Evolutionary conservation across 2,329 filamentous ascomycete species (phyloP).

Genomic region (Diaporthe ampelina): DNA sequence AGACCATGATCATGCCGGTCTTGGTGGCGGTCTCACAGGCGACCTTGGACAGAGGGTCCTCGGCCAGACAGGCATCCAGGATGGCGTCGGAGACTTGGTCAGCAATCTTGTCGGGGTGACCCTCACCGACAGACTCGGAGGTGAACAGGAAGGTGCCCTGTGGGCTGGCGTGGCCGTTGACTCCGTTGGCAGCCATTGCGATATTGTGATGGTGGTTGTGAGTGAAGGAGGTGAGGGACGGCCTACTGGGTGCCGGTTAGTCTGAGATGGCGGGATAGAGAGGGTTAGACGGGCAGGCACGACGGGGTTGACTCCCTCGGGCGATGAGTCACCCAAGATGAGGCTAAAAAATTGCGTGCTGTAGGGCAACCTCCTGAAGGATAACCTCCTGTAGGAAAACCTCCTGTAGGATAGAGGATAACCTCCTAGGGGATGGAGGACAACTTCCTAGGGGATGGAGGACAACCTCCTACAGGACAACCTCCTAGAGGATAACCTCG

Average conservation of each 20-base stretch:
- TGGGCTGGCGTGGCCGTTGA: constrained; percentile 60
- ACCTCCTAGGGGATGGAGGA: too few species aligned
- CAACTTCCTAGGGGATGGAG: too few species aligned
- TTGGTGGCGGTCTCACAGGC: constrained; percentile 99
- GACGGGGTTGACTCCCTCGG: constrained; percentile 16
- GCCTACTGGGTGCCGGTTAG: background rate
- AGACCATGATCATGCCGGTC: constrained; percentile 99
- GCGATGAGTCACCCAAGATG: constrained; percentile 36
- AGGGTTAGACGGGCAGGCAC: background rate
- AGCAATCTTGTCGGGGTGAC: constrained; percentile 96
- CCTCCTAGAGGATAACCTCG: too few species aligned
- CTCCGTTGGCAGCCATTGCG: constrained; percentile 70
- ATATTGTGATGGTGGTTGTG: constrained; percentile 39
- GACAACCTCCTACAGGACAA: too few species aligned
- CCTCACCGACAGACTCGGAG: constrained; percentile 90
- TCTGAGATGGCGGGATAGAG: constrained; percentile 34
- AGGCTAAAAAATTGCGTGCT: constrained; percentile 40
- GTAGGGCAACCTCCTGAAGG: constrained; percentile 36
- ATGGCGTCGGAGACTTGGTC: constrained; percentile 99
- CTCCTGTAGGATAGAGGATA: too few species aligned
- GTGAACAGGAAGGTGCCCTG: constrained; percentile 88
- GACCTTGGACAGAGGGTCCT: constrained; percentile 98
- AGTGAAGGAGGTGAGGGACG: background rate
- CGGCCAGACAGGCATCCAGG: constrained; percentile 95
- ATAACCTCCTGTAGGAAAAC: too few species aligned